These are phyloP conservation scores for Coemansia sp. DNA, from an alignment of 192 early-diverging fungal species.

Conservation along the genomic window DNA sequence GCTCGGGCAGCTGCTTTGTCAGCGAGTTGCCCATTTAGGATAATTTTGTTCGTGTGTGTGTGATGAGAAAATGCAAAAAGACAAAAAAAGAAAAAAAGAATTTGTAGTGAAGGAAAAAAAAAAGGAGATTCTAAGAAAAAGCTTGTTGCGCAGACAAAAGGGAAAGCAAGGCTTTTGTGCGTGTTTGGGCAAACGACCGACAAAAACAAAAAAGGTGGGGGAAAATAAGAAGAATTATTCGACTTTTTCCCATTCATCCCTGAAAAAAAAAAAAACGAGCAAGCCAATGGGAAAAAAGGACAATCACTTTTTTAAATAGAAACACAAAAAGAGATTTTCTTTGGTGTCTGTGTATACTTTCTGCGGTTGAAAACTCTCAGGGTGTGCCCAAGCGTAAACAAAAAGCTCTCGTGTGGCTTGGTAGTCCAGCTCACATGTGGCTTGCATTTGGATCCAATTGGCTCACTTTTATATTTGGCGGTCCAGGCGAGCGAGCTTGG, in stretches of 20 bases:
- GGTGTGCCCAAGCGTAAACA: neutral
- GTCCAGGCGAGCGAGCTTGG: neutral
- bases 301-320: neutral
- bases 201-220: conserved; percentile 6
- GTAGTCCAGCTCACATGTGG: neutral
- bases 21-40: conserved; percentile 36
- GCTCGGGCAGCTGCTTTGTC: conserved; percentile 43
- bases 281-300: neutral
- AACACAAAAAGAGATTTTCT: neutral
- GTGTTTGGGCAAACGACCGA: conserved; percentile 3
- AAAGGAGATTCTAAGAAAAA: neutral
- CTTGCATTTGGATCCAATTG: neutral
- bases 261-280: neutral
- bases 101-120: neutral
- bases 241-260: neutral
- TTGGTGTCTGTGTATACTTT: neutral
- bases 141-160: conserved; percentile 5
- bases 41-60: neutral
- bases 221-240: conserved; percentile 7
- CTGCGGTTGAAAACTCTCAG: neutral
- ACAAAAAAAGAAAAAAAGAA: neutral
- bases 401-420: neutral
- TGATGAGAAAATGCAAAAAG: neutral
- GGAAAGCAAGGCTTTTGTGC: conserved; percentile 2
- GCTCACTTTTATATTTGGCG: neutral